These are phyloP conservation scores for Yamadazyma blattariae DNA, from an alignment of 1,139 yeast genomes.

Conservation along the genomic window DNA sequence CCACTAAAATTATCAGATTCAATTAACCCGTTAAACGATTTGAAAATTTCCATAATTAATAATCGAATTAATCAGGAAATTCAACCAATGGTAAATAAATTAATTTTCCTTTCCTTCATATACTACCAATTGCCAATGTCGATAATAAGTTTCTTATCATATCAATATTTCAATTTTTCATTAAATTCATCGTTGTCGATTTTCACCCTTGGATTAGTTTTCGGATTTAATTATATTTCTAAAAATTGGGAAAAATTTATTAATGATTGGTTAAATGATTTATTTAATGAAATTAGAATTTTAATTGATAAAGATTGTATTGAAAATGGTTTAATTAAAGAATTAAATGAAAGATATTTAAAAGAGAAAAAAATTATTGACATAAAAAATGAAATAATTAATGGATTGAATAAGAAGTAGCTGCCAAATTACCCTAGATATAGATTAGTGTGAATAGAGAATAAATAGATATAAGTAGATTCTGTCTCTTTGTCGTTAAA, in stretches of 20 bases:
- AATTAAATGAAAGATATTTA: conserved; percentile 23
- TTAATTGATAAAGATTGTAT: conserved; percentile 37
- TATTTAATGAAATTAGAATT: conserved; percentile 36
- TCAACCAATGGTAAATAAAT: conserved; percentile 37
- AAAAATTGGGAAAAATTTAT: conserved; percentile 34
- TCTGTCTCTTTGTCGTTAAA: no score
- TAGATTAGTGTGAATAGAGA: no score
- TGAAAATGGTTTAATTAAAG: conserved; percentile 37
- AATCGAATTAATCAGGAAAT: conserved; percentile 28
- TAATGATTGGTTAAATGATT: conserved; percentile 24
- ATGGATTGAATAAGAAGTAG: conserved; percentile 14
- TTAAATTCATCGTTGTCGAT: conserved; percentile 34
- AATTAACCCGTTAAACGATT: conserved; percentile 30
- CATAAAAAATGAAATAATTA: conserved; percentile 19
- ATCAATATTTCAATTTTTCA: conserved; percentile 34
- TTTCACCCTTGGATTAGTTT: conserved; percentile 38
- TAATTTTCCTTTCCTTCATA: conserved; percentile 29
- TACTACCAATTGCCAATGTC: conserved; percentile 42
- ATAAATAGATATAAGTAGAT: no score
- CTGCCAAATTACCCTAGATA: no score
- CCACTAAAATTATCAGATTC: conserved; percentile 5
- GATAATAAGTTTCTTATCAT: conserved; percentile 28
- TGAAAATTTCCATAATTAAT: conserved; percentile 30
- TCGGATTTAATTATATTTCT: conserved; percentile 44
- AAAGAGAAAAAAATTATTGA: conserved; percentile 19